Percentiles rank a stretch among this genome's conserved stretches.
phyloP scores from a whole-genome alignment of 257 asterid species.

The Solanum medicagineum region DNA sequence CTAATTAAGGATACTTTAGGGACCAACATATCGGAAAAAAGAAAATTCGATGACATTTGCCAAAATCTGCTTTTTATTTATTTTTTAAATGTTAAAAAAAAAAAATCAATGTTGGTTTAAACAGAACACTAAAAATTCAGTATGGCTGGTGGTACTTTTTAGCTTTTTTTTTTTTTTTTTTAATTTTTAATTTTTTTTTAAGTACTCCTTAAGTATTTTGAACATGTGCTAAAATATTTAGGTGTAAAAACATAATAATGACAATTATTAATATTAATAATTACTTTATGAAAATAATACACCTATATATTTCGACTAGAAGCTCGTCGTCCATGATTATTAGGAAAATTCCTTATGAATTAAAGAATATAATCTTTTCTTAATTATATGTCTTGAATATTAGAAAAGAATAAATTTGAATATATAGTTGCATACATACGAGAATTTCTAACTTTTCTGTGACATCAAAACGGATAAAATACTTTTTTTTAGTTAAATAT shows the following conservation, averaged over 20 bases:
- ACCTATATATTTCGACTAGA: background rate
- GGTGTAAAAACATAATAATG: background rate
- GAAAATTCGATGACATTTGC: background rate
- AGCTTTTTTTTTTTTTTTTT: too few species aligned
- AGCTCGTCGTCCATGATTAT: background rate
- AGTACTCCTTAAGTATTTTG: too few species aligned
- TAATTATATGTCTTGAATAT: background rate
- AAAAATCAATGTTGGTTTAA: too few species aligned
- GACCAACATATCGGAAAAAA: background rate
- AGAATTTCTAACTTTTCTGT: too few species aligned
- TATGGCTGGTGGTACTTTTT: too few species aligned
- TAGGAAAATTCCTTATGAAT: background rate
- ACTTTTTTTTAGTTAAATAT: too few species aligned
- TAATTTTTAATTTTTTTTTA: too few species aligned
- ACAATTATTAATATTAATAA: background rate
- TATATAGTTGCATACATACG: too few species aligned
- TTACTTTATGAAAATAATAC: background rate
- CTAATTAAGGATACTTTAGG: background rate
- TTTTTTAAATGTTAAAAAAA: too few species aligned
- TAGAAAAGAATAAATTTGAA: background rate
- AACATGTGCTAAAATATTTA: background rate
- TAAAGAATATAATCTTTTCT: background rate
- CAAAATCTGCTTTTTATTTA: background rate
- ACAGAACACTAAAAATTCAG: too few species aligned
- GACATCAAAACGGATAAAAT: too few species aligned